phyloP scores from a whole-genome alignment of 2,329 filamentous ascomycete species.

The Fusarium temperatum region DNA sequence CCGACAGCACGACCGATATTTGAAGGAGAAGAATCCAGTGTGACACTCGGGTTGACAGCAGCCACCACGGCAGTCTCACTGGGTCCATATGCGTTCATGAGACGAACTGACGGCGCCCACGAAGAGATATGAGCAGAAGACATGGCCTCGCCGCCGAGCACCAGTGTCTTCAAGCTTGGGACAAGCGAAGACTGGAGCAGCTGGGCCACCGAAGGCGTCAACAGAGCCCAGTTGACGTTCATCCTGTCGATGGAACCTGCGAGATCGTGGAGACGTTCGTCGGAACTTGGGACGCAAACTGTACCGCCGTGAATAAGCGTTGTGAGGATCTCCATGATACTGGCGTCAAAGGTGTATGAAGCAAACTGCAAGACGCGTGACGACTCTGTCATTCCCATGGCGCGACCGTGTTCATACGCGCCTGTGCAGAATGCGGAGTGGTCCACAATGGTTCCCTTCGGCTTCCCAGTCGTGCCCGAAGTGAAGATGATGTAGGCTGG shows the following conservation, averaged over 20 bases:
- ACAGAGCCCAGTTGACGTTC: constrained; percentile 28
- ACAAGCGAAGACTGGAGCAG: constrained; percentile 21
- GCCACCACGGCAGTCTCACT: constrained; percentile 35
- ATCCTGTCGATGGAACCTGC: constrained; percentile 12
- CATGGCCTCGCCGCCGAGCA: constrained; percentile 39
- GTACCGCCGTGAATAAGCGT: constrained; percentile 41
- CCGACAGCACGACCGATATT: constrained; percentile 33
- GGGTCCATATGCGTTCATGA: constrained; percentile 37
- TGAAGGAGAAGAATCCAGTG: neutral
- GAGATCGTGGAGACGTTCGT: constrained; percentile 51
- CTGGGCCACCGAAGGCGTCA: constrained; percentile 34
- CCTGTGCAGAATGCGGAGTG: constrained; percentile 24
- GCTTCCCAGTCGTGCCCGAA: constrained; percentile 19
- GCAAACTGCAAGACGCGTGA: constrained; percentile 26
- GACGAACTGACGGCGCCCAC: constrained; percentile 20
- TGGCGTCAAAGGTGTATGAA: constrained; percentile 43
- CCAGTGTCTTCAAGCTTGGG: constrained; percentile 14
- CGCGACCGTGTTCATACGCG: neutral
- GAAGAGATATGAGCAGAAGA: constrained; percentile 22
- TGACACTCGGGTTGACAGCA: constrained; percentile 2
- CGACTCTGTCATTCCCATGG: constrained; percentile 10
- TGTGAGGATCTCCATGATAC: constrained; percentile 35
- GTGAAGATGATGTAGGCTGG: constrained; percentile 24
- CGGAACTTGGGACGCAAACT: constrained; percentile 48
- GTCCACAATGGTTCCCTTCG: constrained; percentile 12